Conservation (phyloP, 768 basidiomycete genomes). For the Termitomyces sp. region DNA sequence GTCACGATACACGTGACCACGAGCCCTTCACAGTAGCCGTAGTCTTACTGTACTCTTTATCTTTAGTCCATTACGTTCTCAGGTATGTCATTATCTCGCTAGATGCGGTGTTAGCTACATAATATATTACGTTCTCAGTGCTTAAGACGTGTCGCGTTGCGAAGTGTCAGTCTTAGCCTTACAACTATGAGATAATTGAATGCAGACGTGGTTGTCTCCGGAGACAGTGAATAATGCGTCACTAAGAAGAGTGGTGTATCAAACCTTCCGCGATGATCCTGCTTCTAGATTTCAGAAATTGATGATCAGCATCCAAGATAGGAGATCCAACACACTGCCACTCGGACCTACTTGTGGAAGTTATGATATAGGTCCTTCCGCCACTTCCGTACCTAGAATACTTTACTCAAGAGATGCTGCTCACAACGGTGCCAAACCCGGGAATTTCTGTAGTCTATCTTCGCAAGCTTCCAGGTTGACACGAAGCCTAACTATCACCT, state of each 20-base stretch:
- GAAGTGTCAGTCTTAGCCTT: too few relatives aligned
- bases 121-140: too few relatives aligned
- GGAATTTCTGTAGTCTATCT: conserved; percentile 20
- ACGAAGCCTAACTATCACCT: not conserved
- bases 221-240: conserved; percentile 21
- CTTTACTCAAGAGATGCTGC: conserved; percentile 22
- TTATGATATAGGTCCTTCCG: conserved; percentile 14
- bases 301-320: conserved; percentile 13
- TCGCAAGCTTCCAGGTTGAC: not conserved
- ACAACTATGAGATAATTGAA: conserved; percentile 18
- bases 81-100: not conserved
- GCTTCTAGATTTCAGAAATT: conserved; percentile 16
- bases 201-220: conserved; percentile 15
- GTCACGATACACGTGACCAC: too few relatives aligned
- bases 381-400: conserved; percentile 19
- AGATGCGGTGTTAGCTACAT: too few relatives aligned
- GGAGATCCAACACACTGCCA: conserved; percentile 18
- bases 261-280: conserved; percentile 2
- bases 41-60: too few relatives aligned
- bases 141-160: too few relatives aligned
- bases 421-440: conserved; percentile 29
- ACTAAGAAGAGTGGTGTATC: conserved; percentile 20
- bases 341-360: conserved; percentile 22
- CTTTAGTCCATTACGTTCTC: too few relatives aligned
- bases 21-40: too few relatives aligned